Conservation (phyloP, 306 rosid species). For the Lathyrus sativus region DNA sequence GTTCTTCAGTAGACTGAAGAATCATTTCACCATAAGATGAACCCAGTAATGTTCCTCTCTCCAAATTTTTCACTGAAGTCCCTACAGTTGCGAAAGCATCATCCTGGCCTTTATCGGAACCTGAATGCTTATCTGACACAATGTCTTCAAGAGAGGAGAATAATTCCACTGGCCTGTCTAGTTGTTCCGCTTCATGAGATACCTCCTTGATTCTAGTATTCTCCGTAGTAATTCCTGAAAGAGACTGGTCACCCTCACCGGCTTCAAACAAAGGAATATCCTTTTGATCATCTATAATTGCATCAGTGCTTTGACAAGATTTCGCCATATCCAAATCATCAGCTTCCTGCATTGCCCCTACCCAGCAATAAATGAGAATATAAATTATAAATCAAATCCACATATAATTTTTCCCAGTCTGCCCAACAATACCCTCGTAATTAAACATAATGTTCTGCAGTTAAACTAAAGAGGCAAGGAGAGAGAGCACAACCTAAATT, state of each 20-base stretch:
- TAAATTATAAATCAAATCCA: conserved; percentile 60
- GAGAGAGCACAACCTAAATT: conserved; percentile 90
- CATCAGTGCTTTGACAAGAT: conserved; percentile 44
- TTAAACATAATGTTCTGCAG: conserved; percentile 18
- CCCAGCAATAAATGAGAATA: conserved; percentile 82
- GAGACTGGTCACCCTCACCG: conserved; percentile 45
- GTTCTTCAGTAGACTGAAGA: too few relatives aligned
- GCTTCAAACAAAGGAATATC: conserved; percentile 40
- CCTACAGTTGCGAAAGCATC: too few relatives aligned
- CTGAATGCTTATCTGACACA: conserved; percentile 44
- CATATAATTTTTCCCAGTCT: conserved; percentile 37
- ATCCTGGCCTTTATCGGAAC: conserved; percentile 34
- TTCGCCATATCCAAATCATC: conserved; percentile 55
- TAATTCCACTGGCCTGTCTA: conserved; percentile 42
- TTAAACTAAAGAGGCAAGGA: conserved; percentile 44
- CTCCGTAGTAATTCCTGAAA: conserved; percentile 37
- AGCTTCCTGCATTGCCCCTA: conserved; percentile 94
- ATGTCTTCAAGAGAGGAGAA: conserved; percentile 40
- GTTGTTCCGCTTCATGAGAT: conserved; percentile 45
- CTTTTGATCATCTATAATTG: conserved; percentile 48
- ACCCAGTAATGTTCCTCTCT: too few relatives aligned
- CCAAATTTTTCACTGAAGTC: too few relatives aligned
- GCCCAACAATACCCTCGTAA: conserved; percentile 37
- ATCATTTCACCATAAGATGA: too few relatives aligned
- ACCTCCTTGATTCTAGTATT: conserved; percentile 39